Evolutionary conservation across 2,329 filamentous ascomycete genomes (phyloP).

Genomic region (Botrytis aclada): DNA sequence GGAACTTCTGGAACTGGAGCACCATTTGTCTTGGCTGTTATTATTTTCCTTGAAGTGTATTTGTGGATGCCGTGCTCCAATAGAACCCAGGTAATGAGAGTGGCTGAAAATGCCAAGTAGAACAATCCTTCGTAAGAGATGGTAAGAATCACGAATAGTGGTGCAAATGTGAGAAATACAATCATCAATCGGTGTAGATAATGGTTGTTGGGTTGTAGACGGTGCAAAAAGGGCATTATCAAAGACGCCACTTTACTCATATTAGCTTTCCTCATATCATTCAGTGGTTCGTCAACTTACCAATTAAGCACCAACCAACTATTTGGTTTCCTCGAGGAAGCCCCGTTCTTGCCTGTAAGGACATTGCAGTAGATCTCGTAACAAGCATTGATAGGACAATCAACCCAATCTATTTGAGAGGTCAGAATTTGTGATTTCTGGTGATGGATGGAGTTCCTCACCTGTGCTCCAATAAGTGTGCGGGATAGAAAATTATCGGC

Average conservation of each 20-base stretch:
- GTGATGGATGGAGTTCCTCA: constrained; percentile 36
- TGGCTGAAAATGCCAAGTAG: constrained; percentile 83
- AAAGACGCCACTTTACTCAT: constrained; percentile 62
- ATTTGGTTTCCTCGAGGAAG: constrained; percentile 84
- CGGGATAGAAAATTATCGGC: constrained; percentile 52
- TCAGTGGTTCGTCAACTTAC: constrained; percentile 46
- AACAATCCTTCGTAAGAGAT: constrained; percentile 98
- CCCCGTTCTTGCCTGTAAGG: constrained; percentile 79
- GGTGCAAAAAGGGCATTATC: constrained; percentile 75
- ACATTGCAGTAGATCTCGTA: constrained; percentile 80
- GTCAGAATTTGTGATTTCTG: constrained; percentile 21
- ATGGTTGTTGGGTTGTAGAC: constrained; percentile 74
- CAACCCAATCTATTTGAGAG: constrained; percentile 61
- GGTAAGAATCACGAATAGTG: constrained; percentile 90
- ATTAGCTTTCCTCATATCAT: constrained; percentile 4
- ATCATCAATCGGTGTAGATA: constrained; percentile 87
- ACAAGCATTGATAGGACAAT: constrained; percentile 78
- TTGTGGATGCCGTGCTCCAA: constrained; percentile 76
- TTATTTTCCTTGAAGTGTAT: constrained; percentile 37
- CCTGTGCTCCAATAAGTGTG: constrained; percentile 63
- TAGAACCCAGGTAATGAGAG: constrained; percentile 84
- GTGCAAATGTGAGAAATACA: constrained; percentile 89
- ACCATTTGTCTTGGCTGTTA: constrained; percentile 24
- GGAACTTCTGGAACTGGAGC: constrained; percentile 24
- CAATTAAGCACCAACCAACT: constrained; percentile 76